Evolutionary conservation across 2,329 filamentous ascomycete genomes (phyloP), one percentile per base, ranked within the genome.

Genomic region (Balansia obtecta): DNA sequence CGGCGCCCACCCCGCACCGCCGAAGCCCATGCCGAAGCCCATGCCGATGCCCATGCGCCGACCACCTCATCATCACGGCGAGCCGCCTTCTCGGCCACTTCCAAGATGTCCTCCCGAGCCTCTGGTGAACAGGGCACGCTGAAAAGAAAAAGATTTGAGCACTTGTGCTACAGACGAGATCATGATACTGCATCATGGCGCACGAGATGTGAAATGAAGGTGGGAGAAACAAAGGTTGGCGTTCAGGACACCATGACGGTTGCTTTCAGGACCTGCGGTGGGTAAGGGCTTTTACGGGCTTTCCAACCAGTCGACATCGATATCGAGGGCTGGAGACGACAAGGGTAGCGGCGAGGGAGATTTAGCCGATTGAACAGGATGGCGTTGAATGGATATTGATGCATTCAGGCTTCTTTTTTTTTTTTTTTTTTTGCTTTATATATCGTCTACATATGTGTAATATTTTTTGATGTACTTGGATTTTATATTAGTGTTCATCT

Each of bases 101-200:
- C 8, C 45, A 5, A 50, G 57, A 6, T 56, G 57, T 15, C 58
- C 56, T 13, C 51, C 56, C 9, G 64, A 64, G 47, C 64, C 64
- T 38, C 53, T 66, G 20, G 63, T 66, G 18, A 61, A 61, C 43
- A 59, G 57, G 9, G 64, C 63, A 13, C 54, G 55, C 44, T 60
- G 46, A 46, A 16, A 4, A 27, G 20, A 22, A 22, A 22, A n/a
- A 27, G 22, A 3, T 27, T 27, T 27, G 15, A 13, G 43, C 18
- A 16, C 10, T 33, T 12, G 42, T n/a, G 11, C 4, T 42, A 6
- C 4, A 6, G 7, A 27, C 7, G 40, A 42, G 1, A 27, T 22
- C 18, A 18, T 20, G 12, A 7, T 20, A 42, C 11, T 42, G 18
- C 12, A 42, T 42, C 40, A 20, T 20, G 40, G 40, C 40, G 40